phyloP scores from a whole-genome alignment of 169 alveolate species.

The Plasmodium chabaudi region DNA sequence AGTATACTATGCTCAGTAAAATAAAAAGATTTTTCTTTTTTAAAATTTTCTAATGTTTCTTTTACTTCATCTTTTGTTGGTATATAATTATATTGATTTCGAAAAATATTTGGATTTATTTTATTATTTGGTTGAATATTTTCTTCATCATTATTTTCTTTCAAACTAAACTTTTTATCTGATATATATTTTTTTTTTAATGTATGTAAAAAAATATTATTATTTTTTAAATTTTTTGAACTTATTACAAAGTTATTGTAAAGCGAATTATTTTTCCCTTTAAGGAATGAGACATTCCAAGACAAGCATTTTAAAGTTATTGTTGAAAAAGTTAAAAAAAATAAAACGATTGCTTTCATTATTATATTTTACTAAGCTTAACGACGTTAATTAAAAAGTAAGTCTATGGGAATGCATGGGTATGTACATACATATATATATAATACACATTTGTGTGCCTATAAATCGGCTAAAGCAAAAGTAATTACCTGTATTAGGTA shows the following conservation, averaged over 20 bases:
- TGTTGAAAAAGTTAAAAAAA: too few relatives aligned
- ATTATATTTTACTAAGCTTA: too few relatives aligned
- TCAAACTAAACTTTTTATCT: slow-evolving; percentile 19
- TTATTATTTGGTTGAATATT: slow-evolving; percentile 20
- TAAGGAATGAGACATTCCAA: neutral
- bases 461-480: too few relatives aligned
- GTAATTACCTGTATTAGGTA: too few relatives aligned
- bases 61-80: slow-evolving; percentile 64
- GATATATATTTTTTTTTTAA: slow-evolving; percentile 16
- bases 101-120: slow-evolving; percentile 38
- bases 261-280: slow-evolving; percentile 1
- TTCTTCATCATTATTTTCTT: slow-evolving; percentile 36
- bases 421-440: too few relatives aligned
- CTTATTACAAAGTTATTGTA: slow-evolving; percentile 6
- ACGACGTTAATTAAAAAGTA: too few relatives aligned
- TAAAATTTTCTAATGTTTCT: slow-evolving; percentile 32
- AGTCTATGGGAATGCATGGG: too few relatives aligned
- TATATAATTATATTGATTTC: slow-evolving; percentile 63
- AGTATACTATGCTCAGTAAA: slow-evolving; percentile 75
- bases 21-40: slow-evolving; percentile 58
- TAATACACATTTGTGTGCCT: too few relatives aligned
- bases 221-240: slow-evolving; percentile 3
- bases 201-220: slow-evolving; percentile 12
- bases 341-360: too few relatives aligned
- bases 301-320: too few relatives aligned